Percentiles rank a stretch among this genome's conserved stretches.
Evolutionary conservation across 1,139 yeast species (phyloP).

Genomic region (Casaregolazyma lundiana): DNA sequence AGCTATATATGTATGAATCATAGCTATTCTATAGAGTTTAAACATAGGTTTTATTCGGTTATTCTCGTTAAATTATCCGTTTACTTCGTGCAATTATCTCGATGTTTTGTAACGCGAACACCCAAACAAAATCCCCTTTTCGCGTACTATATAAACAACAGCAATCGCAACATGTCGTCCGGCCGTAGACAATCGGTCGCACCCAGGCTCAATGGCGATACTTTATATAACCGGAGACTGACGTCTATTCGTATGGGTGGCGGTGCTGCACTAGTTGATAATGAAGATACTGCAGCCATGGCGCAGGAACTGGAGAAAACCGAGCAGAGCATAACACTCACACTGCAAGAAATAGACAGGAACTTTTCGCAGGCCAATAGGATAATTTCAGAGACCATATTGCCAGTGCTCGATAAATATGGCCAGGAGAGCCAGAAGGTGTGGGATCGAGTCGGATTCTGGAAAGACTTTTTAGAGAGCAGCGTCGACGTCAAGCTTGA

Average conservation of each 20-base stretch:
- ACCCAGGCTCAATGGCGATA: conserved; percentile 8
- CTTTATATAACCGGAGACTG: conserved; percentile 9
- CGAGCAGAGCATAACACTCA: conserved; percentile 77
- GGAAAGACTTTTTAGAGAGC: conserved; percentile 73
- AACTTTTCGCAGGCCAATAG: conserved; percentile 62
- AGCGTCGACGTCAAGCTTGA: conserved; percentile 65
- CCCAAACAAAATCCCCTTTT: not conserved
- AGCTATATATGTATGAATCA: too few relatives aligned
- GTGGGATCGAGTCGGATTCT: conserved; percentile 56
- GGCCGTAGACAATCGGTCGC: conserved; percentile 8
- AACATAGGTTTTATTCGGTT: too few relatives aligned
- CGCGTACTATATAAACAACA: not conserved
- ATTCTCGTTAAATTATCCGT: too few relatives aligned
- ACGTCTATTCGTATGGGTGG: conserved; percentile 14
- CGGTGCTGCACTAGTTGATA: conserved; percentile 3
- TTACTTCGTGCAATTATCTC: too few relatives aligned
- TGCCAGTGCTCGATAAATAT: conserved; percentile 59
- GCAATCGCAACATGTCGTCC: conserved; percentile 2
- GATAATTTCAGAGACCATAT: conserved; percentile 54
- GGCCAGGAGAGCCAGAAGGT: conserved; percentile 51
- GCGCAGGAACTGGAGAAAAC: conserved; percentile 59
- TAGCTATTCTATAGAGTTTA: too few relatives aligned
- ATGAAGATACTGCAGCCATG: conserved; percentile 18
- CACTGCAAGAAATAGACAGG: conserved; percentile 74
- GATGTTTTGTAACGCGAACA: too few relatives aligned